phyloP scores from a whole-genome alignment of 768 basidiomycete genomes.

The Leccinum variicolor region DNA sequence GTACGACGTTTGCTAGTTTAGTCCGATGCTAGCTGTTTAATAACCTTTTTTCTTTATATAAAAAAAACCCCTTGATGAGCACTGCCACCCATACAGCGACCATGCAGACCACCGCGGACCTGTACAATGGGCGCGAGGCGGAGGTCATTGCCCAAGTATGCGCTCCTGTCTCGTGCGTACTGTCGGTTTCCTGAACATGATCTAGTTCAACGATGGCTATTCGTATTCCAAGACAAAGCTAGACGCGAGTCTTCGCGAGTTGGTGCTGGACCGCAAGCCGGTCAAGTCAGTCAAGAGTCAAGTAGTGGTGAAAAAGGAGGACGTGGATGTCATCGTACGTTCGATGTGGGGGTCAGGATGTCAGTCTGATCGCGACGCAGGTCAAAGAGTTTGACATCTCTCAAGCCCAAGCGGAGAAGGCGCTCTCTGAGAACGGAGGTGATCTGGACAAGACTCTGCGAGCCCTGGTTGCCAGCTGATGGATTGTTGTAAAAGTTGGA shows the following conservation, averaged over 20 bases:
- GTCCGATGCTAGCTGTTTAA: conserved; percentile 30
- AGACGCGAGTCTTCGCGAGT: conserved; percentile 46
- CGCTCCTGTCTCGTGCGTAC: not conserved
- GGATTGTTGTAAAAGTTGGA: not conserved
- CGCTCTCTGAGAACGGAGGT: conserved; percentile 27
- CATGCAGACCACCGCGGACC: conserved; percentile 20
- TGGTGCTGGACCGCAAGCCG: conserved; percentile 44
- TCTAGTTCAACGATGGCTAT: conserved; percentile 55
- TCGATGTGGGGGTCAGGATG: not conserved
- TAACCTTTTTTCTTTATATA: conserved; percentile 19
- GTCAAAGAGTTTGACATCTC: conserved; percentile 30
- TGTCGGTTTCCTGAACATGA: conserved; percentile 30
- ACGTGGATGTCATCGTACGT: conserved; percentile 28
- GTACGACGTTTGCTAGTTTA: conserved; percentile 27
- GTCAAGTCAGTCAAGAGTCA: conserved; percentile 45
- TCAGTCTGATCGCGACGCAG: conserved; percentile 14
- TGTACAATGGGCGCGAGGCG: conserved; percentile 29
- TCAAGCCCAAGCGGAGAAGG: conserved; percentile 28
- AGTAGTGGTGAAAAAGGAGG: conserved; percentile 26
- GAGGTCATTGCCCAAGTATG: conserved; percentile 29
- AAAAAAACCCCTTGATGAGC: conserved; percentile 15
- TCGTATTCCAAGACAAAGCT: conserved; percentile 34
- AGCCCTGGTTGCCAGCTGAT: conserved; percentile 23
- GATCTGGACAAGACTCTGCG: conserved; percentile 28
- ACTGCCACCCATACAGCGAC: conserved; percentile 19